These are phyloP conservation scores for Cerrena zonata DNA, from an alignment of 1,284 basidiomycete genomes.

Conservation along the genomic window DNA sequence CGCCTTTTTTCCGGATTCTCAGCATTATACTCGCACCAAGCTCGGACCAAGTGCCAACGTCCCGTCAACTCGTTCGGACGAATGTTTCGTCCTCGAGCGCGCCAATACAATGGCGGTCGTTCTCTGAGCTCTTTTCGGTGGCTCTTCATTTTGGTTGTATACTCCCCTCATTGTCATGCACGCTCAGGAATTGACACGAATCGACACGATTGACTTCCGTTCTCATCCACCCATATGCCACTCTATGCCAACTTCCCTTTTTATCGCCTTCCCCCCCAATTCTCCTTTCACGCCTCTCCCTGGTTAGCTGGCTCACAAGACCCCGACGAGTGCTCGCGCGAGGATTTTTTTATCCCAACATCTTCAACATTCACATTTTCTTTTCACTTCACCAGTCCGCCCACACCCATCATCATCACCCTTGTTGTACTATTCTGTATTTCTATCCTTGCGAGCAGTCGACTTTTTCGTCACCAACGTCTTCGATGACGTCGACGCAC, in stretches of 20 bases:
- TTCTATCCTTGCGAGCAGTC: slow-evolving; percentile 1
- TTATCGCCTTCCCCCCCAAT: slow-evolving; percentile 9
- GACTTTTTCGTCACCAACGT: neutral
- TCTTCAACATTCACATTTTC: no score
- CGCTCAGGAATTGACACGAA: slow-evolving; percentile 7
- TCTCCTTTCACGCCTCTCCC: slow-evolving; percentile 11
- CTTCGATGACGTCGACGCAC: neutral
- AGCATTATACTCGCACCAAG: slow-evolving; percentile 31
- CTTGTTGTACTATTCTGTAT: neutral
- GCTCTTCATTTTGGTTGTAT: neutral
- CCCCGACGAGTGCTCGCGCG: neutral
- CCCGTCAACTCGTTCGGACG: slow-evolving; percentile 49
- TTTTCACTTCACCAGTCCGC: no score
- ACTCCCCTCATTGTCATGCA: slow-evolving; percentile 6
- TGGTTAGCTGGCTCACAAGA: slow-evolving; percentile 15
- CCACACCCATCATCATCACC: slow-evolving; percentile 7
- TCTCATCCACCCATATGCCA: slow-evolving; percentile 8
- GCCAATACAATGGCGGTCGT: slow-evolving; percentile 60
- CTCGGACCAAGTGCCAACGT: slow-evolving; percentile 11
- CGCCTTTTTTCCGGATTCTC: slow-evolving; percentile 17
- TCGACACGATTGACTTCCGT: slow-evolving; percentile 1
- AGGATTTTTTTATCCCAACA: neutral
- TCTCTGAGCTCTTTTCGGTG: slow-evolving; percentile 22
- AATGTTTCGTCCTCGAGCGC: slow-evolving; percentile 31
- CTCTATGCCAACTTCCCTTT: neutral